phyloP scores from a whole-genome alignment of 208 protist genomes.

The Hexamita inflata region DNA sequence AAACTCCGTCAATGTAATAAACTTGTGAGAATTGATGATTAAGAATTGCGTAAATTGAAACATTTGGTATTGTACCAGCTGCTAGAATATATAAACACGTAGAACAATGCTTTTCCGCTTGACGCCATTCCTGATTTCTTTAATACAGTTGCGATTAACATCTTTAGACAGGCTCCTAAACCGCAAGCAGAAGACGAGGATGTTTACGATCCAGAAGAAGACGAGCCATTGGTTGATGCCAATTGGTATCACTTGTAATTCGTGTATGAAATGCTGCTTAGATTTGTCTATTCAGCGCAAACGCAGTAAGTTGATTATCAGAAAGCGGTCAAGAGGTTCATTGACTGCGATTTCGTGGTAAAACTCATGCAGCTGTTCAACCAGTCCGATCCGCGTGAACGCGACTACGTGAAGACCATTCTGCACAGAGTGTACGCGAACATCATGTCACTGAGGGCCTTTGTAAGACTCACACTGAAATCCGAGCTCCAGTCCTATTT shows the following conservation, averaged over 20 bases:
- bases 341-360: constrained; percentile 48
- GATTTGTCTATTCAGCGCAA: constrained; percentile 52
- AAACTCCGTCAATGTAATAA: constrained; percentile 48
- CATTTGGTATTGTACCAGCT: constrained; percentile 41
- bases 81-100: constrained; percentile 42
- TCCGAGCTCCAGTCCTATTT: constrained; percentile 54
- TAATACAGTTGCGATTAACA: constrained; percentile 48
- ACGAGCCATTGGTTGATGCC: constrained; percentile 47
- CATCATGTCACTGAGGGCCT: constrained; percentile 51
- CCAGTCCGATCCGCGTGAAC: constrained; percentile 56
- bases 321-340: constrained; percentile 47
- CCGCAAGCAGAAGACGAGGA: constrained; percentile 35
- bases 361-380: constrained; percentile 56
- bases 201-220: constrained; percentile 48
- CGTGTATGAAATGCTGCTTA: constrained; percentile 52
- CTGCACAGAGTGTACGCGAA: constrained; percentile 60
- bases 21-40: constrained; percentile 44
- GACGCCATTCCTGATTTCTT: constrained; percentile 43
- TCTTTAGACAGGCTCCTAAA: constrained; percentile 53
- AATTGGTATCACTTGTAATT: constrained; percentile 49
- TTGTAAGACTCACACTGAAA: constrained; percentile 52
- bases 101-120: constrained; percentile 45
- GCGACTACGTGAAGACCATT: constrained; percentile 60
- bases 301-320: constrained; percentile 39
- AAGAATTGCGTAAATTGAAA: constrained; percentile 47